Percentiles rank a stretch among this genome's conserved stretches.
Conservation (phyloP, 148 eudicot species). For the Spergularia bocconei region DNA sequence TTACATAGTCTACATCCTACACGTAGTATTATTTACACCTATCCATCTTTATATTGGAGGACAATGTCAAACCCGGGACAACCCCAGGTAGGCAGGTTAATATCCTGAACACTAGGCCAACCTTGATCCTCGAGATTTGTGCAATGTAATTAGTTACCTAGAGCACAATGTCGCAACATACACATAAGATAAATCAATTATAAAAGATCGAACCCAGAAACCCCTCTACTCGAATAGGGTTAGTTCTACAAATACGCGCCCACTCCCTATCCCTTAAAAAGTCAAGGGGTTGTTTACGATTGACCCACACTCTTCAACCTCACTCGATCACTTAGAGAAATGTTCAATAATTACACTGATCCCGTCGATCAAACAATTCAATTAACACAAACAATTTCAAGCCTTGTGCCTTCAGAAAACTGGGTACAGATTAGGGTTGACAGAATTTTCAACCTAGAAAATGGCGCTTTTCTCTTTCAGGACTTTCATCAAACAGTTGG, state of each 20-base stretch:
- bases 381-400: neutral
- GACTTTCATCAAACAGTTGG: conserved; percentile 2
- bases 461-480: neutral
- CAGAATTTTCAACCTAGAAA: neutral
- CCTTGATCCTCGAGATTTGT: too few species aligned
- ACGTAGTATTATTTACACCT: neutral
- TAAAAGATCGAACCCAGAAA: too few species aligned
- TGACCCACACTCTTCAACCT: neutral
- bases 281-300: neutral
- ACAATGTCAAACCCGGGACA: neutral
- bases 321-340: neutral
- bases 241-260: neutral
- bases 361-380: neutral
- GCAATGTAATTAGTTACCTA: neutral
- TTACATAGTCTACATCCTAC: neutral
- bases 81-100: too few species aligned
- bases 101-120: too few species aligned
- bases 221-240: neutral
- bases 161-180: neutral
- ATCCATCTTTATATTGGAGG: neutral
- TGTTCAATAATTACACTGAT: neutral
- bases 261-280: neutral
- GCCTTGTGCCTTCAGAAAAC: neutral
- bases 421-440: neutral
- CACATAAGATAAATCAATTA: neutral